Conservation (phyloP, 345 rosid genomes). For the Rubroshorea leprosula region DNA sequence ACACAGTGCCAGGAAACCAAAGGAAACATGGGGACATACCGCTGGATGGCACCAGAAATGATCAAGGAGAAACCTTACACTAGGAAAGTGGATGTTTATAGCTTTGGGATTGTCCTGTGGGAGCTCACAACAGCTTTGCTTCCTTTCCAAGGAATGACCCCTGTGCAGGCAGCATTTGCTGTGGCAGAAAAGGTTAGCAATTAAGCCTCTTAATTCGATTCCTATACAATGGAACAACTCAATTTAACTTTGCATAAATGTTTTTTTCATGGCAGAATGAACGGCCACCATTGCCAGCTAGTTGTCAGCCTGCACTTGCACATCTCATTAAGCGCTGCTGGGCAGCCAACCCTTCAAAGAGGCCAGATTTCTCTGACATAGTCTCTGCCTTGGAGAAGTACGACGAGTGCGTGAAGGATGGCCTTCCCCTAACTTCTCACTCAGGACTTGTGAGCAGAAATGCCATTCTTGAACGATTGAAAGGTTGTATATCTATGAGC, state of each 20-base stretch:
- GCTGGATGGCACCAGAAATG: conserved; percentile 99
- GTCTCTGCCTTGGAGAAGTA: conserved; percentile 77
- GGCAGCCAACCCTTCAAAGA: conserved; percentile 80
- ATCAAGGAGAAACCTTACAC: conserved; percentile 89
- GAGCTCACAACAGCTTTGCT: conserved; percentile 96
- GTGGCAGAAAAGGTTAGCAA: conserved; percentile 99
- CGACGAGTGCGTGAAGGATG: conserved; percentile 84
- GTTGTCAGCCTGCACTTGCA: conserved; percentile 85
- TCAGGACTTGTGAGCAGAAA: conserved; percentile 59
- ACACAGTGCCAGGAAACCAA: conserved; percentile 83
- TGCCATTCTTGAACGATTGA: conserved; percentile 61
- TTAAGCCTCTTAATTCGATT: no score
- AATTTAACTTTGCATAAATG: no score
- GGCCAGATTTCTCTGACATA: conserved; percentile 83
- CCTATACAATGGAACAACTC: no score
- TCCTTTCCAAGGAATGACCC: conserved; percentile 99
- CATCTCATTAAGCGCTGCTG: conserved; percentile 90
- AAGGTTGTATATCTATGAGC: conserved; percentile 62
- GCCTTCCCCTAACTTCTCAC: conserved; percentile 77
- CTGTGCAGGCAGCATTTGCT: conserved; percentile 97
- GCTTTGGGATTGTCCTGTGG: conserved; percentile 97
- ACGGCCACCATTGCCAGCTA: conserved; percentile 86
- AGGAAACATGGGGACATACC: conserved; percentile 95
- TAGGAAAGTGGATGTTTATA: conserved; percentile 91
- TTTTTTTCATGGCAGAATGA: conserved; percentile 81